phyloP scores from a whole-genome alignment of 139 green algal genomes.

The Coelastrella sp. region DNA sequence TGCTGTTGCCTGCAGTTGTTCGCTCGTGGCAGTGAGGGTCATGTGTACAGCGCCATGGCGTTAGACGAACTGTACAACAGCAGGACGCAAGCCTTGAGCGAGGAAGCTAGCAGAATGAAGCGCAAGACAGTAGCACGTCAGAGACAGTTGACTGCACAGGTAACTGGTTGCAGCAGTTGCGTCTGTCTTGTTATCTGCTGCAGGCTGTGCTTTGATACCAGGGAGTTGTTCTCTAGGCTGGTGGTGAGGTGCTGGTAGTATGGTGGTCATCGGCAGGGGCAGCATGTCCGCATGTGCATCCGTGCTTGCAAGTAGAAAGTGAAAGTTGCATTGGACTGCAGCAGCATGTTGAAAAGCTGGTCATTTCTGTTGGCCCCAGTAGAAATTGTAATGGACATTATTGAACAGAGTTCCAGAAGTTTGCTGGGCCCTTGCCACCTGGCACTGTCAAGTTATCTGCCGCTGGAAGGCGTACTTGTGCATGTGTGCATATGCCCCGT shows the following conservation, averaged over 20 bases:
- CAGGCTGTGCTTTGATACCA: too few species aligned
- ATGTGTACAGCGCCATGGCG: slow-evolving; percentile 20
- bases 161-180: not conserved
- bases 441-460: too few species aligned
- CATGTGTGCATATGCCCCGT: too few species aligned
- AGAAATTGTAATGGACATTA: too few species aligned
- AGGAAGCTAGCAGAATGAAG: not conserved
- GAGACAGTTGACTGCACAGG: slow-evolving; percentile 26
- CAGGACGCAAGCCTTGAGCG: not conserved
- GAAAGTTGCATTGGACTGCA: not conserved
- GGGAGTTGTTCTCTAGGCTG: not conserved
- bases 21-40: slow-evolving; percentile 37
- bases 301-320: not conserved
- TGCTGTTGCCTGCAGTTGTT: slow-evolving; percentile 12
- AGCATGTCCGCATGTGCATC: not conserved
- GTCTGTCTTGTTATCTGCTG: not conserved
- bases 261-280: too few species aligned
- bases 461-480: too few species aligned
- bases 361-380: too few species aligned
- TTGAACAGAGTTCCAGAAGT: too few species aligned
- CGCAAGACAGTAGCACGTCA: slow-evolving; percentile 34
- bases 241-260: not conserved
- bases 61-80: not conserved
- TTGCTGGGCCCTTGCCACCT: too few species aligned
- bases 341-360: too few species aligned